Evolutionary conservation across 2,329 filamentous ascomycete species (phyloP), one percentile per base, ranked within the genome.

Genomic region (Celoporthe dispersa): DNA sequence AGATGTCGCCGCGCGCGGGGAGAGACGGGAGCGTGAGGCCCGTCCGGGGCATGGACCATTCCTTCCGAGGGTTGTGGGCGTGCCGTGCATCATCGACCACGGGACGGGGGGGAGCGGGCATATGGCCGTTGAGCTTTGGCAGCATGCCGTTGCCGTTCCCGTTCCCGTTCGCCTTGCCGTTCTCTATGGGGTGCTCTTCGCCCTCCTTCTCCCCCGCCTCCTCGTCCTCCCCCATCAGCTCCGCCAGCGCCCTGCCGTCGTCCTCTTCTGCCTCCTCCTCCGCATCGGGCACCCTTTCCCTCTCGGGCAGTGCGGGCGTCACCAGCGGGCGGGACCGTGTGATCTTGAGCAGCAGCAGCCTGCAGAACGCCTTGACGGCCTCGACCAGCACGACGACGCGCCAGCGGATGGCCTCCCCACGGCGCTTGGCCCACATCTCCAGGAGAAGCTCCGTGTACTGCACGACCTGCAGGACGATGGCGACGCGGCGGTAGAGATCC

Each of bases 381-480:
- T 99, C 96, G 31, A 99, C 84, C 3, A 97, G 78, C 14, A 98
- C 90, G 7, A 98, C 89, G 0, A 97, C 89, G 66, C 93, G 90
- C 96, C 96, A 99, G 39, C 94, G 89, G 35, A 91, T 82, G 76
- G 88, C 90, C 79, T 97, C 94, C 25, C 93, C 92, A 72, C 90
- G 90, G 64, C 95, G 88, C 81, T 97, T 97, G 37, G 94, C 94
- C 37, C 92, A 89, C 96, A 99, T 99, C 80, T 99, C 96, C 87
- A 95, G 96, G n/a, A 99, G 83, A 39, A 99, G 84, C 81, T 99
- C 94, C 0, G 94, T 97, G 78, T 98, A 98, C 75, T 96, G 92
- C 35, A 98, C 92, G 82, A 97, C 92, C 78, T 97, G 94, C 64
- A 99, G 84, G 5, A 94, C 84, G 73, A 94, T 86, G 55, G 95